Evolutionary conservation across 768 basidiomycete genomes (phyloP).

Genomic region (Pleurotus cornucopiae): DNA sequence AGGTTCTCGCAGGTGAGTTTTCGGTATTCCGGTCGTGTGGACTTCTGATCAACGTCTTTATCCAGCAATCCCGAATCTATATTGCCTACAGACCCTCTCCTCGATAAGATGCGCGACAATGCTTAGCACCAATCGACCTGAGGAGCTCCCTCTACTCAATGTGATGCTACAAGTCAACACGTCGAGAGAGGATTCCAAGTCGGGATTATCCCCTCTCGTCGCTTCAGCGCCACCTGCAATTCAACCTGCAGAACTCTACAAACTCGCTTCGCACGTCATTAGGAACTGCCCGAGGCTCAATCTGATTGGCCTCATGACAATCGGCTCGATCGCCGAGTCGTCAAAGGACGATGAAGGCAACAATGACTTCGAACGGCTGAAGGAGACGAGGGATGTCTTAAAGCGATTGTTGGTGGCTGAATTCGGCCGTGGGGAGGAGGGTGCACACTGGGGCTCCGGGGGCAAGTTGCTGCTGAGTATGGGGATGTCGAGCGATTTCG

Average conservation of each 20-base stretch:
- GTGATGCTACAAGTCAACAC: constrained; percentile 94
- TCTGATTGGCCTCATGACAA: constrained; percentile 93
- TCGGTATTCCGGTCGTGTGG: too few relatives aligned
- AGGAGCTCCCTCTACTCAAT: constrained; percentile 63
- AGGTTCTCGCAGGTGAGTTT: constrained; percentile 71
- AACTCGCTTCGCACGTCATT: constrained; percentile 70
- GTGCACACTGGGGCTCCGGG: constrained; percentile 43
- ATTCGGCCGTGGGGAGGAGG: constrained; percentile 14
- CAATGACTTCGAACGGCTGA: constrained; percentile 73
- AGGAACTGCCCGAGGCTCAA: constrained; percentile 67
- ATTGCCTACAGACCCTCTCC: constrained; percentile 81
- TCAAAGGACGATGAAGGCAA: constrained; percentile 41
- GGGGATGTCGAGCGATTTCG: constrained; percentile 98
- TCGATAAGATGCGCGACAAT: constrained; percentile 77
- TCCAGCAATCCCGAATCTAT: constrained; percentile 83
- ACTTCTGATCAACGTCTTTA: not conserved
- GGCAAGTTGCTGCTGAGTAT: constrained; percentile 70
- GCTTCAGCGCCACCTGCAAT: constrained; percentile 18
- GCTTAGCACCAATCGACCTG: constrained; percentile 68
- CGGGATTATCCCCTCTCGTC: constrained; percentile 68
- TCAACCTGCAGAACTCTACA: constrained; percentile 47
- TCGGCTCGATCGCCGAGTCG: constrained; percentile 79
- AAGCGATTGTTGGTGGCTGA: constrained; percentile 35
- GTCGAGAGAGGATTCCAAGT: constrained; percentile 88
- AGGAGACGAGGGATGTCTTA: constrained; percentile 58